Evolutionary conservation across 257 asterid genomes (phyloP), one percentile per base, ranked within the genome.

Genomic region (Echium plantagineum): DNA sequence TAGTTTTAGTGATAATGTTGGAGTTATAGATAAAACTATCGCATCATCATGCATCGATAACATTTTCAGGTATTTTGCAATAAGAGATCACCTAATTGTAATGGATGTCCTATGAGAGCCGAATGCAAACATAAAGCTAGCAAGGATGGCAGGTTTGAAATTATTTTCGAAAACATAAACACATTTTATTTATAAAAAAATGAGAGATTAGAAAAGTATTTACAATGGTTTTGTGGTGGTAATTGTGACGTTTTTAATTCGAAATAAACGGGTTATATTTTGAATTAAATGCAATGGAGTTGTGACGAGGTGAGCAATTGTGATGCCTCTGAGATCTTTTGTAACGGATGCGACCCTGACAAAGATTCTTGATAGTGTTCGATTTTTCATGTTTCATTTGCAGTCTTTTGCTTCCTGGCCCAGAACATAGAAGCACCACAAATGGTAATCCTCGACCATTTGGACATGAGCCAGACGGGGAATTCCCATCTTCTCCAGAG

Each of bases 41-140:
- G 52, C 21, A 56, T 16, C 21, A 56, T 16, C 24, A 17, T 46
- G 7, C 63, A 52, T 5, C 5, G 19, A 19, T 12, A 56, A 38
- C 59, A 31, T 47, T 31, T 54, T 9, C 49, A 87, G 90, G 65
- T 76, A 9, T 75, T 88, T 18, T 88, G 94, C 63, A 78, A 83
- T 3, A 83, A 81, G 79, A 60, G 0, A 13, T 15, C 10, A 0
- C 95, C 93, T 1, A 88, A 83, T 24, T 85, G 88, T 55, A 69
- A 68, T 21, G 75, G 77, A 6, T 88, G 96, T 53, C 95, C 95
- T 15, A 52, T 78, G 82, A 81, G 56, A 62, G 74, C 35, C 6
- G 69, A 70, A 6, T 88, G 94, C 74, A 67, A 53, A 30, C 83
- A 88, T 63, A 85, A 57, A 72, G 86, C 88, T 19, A 85, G 95